A percentile compares a stretch with the other conserved stretches of the same genome.
phyloP scores from a whole-genome alignment of 257 asterid species.

The Nicotiana noctiflora region DNA sequence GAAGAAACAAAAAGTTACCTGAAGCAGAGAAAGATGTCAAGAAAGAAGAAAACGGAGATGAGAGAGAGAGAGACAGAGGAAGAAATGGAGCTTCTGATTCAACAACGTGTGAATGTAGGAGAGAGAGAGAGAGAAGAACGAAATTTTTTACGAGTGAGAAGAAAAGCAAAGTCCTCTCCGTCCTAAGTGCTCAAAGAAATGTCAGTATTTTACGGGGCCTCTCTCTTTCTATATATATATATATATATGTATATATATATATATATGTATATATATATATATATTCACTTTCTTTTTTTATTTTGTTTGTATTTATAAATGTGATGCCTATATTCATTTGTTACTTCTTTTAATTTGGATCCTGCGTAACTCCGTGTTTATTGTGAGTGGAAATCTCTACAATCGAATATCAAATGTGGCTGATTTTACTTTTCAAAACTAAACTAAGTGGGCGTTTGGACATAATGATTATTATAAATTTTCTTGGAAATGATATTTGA shows the following conservation, averaged over 20 bases:
- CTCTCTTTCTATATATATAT: neutral
- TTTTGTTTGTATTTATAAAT: too few species aligned
- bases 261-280: too few species aligned
- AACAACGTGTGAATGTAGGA: neutral
- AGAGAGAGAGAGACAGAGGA: neutral
- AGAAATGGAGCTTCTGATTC: neutral
- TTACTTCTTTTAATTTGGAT: neutral
- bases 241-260: too few species aligned
- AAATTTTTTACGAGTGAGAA: neutral
- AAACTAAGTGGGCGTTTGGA: neutral
- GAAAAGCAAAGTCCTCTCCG: neutral
- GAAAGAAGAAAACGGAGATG: neutral
- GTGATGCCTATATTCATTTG: neutral
- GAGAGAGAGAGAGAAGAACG: neutral
- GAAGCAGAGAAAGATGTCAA: neutral
- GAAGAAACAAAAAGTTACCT: neutral
- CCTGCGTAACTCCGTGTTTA: neutral
- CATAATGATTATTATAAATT: too few species aligned
- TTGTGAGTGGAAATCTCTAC: neutral
- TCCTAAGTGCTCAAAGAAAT: neutral
- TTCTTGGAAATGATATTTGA: too few species aligned
- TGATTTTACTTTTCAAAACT: neutral
- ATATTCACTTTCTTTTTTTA: too few species aligned
- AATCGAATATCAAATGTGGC: too few species aligned
- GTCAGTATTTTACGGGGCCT: constrained; percentile 13